These are phyloP conservation scores for Opeltia flavorubescens DNA, from an alignment of 495 filamentous ascomycete species.

Conservation along the genomic window DNA sequence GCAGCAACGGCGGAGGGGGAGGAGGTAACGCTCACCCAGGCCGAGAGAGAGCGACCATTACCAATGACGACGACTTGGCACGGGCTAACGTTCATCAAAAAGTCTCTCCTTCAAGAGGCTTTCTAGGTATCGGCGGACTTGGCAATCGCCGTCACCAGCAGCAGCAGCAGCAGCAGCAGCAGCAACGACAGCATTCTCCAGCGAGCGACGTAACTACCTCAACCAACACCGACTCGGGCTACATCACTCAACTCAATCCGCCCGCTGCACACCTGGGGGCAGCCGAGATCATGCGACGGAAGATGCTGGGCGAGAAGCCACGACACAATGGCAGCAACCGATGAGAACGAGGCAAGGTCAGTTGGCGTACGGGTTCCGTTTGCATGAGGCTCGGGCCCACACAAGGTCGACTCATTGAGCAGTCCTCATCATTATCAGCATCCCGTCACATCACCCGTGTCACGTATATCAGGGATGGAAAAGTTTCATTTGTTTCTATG, in stretches of 20 bases:
- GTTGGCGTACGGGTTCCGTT: neutral
- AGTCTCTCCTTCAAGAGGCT: conserved; percentile 2
- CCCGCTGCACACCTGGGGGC: conserved; percentile 12
- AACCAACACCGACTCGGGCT: conserved; percentile 3
- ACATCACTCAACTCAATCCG: neutral
- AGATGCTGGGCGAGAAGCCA: conserved; percentile 12
- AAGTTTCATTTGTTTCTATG: neutral
- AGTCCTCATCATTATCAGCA: neutral
- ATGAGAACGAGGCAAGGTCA: neutral
- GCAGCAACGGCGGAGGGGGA: conserved; percentile 3
- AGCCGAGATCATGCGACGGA: conserved; percentile 14
- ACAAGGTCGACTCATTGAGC: neutral
- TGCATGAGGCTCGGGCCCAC: neutral
- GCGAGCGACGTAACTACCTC: conserved; percentile 1
- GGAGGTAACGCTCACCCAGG: neutral
- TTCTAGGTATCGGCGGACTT: conserved; percentile 5
- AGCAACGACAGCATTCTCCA: conserved; percentile 3
- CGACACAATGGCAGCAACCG: neutral
- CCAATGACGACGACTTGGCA: conserved; percentile 3
- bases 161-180: conserved; percentile 1
- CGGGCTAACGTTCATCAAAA: conserved; percentile 1
- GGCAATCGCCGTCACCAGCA: conserved; percentile 1
- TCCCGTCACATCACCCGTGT: neutral
- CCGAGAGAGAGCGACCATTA: neutral
- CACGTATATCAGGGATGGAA: neutral